Conservation (phyloP, 1,284 basidiomycete genomes). For the Papiliotrema terrestris region DNA sequence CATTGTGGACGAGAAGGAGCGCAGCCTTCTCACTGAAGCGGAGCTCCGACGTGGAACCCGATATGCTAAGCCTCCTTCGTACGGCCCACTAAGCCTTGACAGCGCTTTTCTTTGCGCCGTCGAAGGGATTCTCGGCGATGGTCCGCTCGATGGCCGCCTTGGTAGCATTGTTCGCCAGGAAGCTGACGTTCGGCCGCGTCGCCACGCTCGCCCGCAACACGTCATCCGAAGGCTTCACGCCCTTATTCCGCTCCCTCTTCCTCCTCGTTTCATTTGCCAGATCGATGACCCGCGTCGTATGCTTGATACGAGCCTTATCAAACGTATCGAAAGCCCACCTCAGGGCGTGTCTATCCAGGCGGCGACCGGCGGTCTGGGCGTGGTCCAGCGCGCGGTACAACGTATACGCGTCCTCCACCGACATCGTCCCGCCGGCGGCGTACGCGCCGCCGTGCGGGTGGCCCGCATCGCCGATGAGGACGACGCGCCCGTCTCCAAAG, state of each 20-base stretch:
- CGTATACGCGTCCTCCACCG: slow-evolving; percentile 15
- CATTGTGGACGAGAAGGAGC: too few species aligned
- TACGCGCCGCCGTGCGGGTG: slow-evolving; percentile 16
- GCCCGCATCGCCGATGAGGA: slow-evolving; percentile 14
- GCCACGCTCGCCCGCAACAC: slow-evolving; percentile 2
- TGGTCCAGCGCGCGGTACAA: slow-evolving; percentile 7
- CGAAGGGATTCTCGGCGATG: background rate
- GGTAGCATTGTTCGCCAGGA: slow-evolving; percentile 9
- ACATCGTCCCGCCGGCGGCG: slow-evolving; percentile 14
- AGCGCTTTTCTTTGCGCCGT: too few species aligned
- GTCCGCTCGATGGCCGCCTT: slow-evolving; percentile 1
- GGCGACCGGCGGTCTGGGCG: background rate
- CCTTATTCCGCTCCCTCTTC: background rate
- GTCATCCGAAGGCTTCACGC: background rate
- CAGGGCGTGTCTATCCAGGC: background rate
- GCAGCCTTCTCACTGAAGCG: too few species aligned
- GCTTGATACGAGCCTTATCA: background rate
- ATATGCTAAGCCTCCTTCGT: too few species aligned
- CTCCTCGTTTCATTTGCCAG: slow-evolving; percentile 1
- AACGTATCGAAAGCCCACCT: slow-evolving; percentile 1
- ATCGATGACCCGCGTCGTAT: slow-evolving; percentile 4
- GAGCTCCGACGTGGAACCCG: too few species aligned
- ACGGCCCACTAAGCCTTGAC: too few species aligned
- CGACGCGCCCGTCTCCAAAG: slow-evolving; percentile 6
- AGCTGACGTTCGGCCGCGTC: background rate